Evolutionary conservation across 148 eudicot genomes (phyloP), one percentile per base, ranked within the genome.

Genomic region (Rhododendron henanense): DNA sequence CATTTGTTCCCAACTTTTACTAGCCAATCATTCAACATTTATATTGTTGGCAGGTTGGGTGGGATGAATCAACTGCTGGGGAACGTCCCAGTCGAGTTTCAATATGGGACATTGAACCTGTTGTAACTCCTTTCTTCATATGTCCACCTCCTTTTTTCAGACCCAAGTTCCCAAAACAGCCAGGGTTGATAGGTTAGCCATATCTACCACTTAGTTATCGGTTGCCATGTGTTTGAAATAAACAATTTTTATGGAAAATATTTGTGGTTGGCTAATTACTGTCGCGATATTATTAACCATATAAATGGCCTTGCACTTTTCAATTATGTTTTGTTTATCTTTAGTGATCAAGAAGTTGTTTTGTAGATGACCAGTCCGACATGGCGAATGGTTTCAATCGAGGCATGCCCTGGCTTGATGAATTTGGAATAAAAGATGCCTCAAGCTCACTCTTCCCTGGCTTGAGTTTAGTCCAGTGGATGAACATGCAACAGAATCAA

Each of bases 11-110:
- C n/a, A 35, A 61, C 65, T 47, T 41, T 19, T 33, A 28, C 0
- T 39, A 2, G 57, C 57, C 73, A 41, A 83, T 5, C 44, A 33
- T 59, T 73, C 33, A 37, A 77, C 57, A 59, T 83, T 5, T 69
- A n/a, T 79, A 67, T 65, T 85, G 18, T 88, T 89, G 85, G 63
- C 87, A 97, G 98, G 99, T 96, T 88, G 99, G 99, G 76, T 96
- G 99, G 99, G 99, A 96, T 90, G 99, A 96, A 89, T 96, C 99
- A 80, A 93, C 98, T 77, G 96, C 98, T 59, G 99, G 98, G 78
- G 99, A 94, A 59, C 98, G 98, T 85, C 99, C 99, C 33, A 89
- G 90, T 86, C 94, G 99, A 85, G 99, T 96, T 86, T 96, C 98
- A 73, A 91, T 95, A 44, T 96, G 99, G 99, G 99, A 96, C 44